A percentile compares a stretch with the other conserved stretches of the same genome.
Conservation (phyloP, 495 filamentous ascomycete genomes). For the Hyaloscypha hepaticicola region DNA sequence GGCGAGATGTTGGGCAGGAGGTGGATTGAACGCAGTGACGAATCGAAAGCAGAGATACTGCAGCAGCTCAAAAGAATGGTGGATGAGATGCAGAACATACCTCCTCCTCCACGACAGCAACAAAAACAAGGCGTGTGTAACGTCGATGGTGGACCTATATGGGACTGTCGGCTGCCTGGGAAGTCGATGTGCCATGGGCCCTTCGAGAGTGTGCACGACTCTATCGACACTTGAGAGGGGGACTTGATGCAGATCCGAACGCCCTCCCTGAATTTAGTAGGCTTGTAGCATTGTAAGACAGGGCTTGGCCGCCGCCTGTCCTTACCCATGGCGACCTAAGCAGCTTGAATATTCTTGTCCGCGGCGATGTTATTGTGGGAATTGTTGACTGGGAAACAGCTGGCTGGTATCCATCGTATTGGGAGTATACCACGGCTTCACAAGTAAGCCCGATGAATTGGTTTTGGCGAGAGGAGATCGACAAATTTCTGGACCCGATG, state of each 20-base stretch:
- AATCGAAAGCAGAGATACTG: constrained; percentile 45
- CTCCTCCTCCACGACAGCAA: constrained; percentile 22
- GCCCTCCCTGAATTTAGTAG: constrained; percentile 37
- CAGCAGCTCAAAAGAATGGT: constrained; percentile 43
- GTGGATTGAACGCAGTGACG: constrained; percentile 35
- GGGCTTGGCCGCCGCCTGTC: constrained; percentile 33
- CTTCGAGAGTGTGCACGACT: constrained; percentile 41
- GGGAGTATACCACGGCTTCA: constrained; percentile 47
- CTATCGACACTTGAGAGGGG: constrained; percentile 42
- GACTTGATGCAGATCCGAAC: constrained; percentile 37
- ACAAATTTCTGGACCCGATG: constrained; percentile 48
- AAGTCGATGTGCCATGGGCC: constrained; percentile 38
- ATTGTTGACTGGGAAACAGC: constrained; percentile 55
- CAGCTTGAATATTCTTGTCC: constrained; percentile 36
- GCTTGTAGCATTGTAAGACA: constrained; percentile 39
- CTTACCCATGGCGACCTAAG: constrained; percentile 40
- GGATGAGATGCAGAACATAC: constrained; percentile 42
- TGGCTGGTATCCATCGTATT: constrained; percentile 51
- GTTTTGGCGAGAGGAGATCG: constrained; percentile 48
- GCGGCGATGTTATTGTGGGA: constrained; percentile 38
- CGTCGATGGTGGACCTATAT: constrained; percentile 43
- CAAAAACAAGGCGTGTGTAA: constrained; percentile 37
- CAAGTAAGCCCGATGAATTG: constrained; percentile 49
- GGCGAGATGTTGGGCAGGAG: constrained; percentile 42
- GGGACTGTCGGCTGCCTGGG: constrained; percentile 40